Base-by-base conservation (phyloP, 2,329 filamentous ascomycete species). In the Pezicula radicicola region DNA sequence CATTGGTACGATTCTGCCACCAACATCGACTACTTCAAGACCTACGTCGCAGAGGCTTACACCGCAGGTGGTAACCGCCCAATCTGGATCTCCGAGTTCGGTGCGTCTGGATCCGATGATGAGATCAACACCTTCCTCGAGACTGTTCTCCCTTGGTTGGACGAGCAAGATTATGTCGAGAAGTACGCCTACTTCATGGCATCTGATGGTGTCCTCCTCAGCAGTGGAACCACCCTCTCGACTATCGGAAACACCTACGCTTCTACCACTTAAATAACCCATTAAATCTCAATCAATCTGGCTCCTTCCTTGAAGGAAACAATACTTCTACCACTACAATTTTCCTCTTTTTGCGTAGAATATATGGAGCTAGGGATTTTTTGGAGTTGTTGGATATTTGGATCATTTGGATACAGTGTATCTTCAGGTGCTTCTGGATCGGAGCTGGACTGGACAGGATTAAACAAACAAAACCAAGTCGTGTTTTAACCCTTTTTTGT, bases 71-170 rank as follows among this genome's bases (percentile, higher is more conserved):
- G 63, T 43, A 66, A 56, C 48, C 67, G 69, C 50, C 66, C 67
- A n/a, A 61, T 78, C 51, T 78, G 70, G 70, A 62, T 78, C 42
- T 75, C 72, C 25, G 75, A 79, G 62, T 73, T 73, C 55, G 73
- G 70, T 52, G 62, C 68, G 28, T 58, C 61, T 3, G 68, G 64
- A 36, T 61, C 59, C 43, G 55, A 55, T 18, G 50, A 37, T 12
- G 68, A 72, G 48, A 59, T 66, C 42, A 62, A 58, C 41, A 56
- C 54, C n/a, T 77, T 77, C 67, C 60, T 79, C 25, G 48, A 68
- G 50, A 59, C 62, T 10, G 71, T 75, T 49, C 69, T 76, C 60
- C 67, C 69, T 2, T 76, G 69, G 66, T 68, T 78, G 59, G 74
- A 76, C 55, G 60, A 58, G 43, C 65, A 69, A 44, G 50, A 57